phyloP scores from a whole-genome alignment of 257 asterid species.

The Gentiana straminea region DNA sequence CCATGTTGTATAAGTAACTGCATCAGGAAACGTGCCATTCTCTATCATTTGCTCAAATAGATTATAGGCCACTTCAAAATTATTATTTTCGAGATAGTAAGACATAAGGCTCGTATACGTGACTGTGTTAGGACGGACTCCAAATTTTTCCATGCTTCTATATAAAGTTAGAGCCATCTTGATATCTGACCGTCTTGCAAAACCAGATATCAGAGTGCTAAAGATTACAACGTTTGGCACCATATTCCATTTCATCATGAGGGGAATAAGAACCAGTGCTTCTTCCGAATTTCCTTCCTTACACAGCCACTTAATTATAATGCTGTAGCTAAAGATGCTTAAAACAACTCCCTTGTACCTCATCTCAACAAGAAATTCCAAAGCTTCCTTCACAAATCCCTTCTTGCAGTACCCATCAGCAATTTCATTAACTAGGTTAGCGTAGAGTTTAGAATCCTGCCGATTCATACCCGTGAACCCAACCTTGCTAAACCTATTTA shows the following conservation, averaged over 20 bases:
- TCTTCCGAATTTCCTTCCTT: conserved; percentile 28
- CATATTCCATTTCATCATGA: conserved; percentile 37
- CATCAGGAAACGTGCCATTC: conserved; percentile 30
- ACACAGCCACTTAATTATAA: conserved; percentile 32
- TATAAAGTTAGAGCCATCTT: conserved; percentile 32
- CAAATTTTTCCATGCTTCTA: conserved; percentile 33
- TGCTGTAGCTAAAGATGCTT: conserved; percentile 23
- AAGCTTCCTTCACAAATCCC: conserved; percentile 31
- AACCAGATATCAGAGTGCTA: conserved; percentile 42
- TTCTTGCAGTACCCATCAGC: conserved; percentile 32
- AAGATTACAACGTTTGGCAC: conserved; percentile 40
- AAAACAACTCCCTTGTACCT: conserved; percentile 22
- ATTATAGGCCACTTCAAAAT: conserved; percentile 25
- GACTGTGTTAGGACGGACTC: conserved; percentile 35
- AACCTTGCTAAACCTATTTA: conserved; percentile 29
- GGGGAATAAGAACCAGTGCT: conserved; percentile 44
- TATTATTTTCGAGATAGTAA: no score
- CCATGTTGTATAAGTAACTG: conserved; percentile 35
- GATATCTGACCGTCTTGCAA: conserved; percentile 31
- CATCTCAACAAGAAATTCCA: conserved; percentile 35
- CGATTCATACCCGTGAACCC: conserved; percentile 33
- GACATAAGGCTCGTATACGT: conserved; percentile 21
- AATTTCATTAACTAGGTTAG: conserved; percentile 19
- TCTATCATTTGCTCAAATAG: conserved; percentile 27
- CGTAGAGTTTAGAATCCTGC: conserved; percentile 7